Evolutionary conservation across 352 stramenopile species (phyloP), one percentile per base, ranked within the genome.

Genomic region (Phytophthora litchii): DNA sequence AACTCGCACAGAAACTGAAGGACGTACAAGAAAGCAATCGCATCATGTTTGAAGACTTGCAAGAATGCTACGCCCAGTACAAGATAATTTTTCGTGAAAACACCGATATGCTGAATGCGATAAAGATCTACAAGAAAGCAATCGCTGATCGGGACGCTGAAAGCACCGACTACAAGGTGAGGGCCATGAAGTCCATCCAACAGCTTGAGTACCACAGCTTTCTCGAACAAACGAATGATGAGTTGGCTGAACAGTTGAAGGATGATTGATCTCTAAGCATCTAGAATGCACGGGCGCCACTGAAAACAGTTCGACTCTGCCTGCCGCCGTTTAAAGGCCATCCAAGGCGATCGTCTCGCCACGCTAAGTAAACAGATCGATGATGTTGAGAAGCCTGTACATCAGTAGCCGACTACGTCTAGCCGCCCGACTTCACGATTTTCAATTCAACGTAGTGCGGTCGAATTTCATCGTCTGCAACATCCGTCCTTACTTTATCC

Each of bases 121-220:
- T 73, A 2, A 70, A 72, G 2, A 67, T 82, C 36, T 74, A 80
- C 48, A 83, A 83, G 57, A 68, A 55, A 34, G 73, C 67, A 0
- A 62, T 86, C 44, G 38, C 64, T 12, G 73, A 80, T 1, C 73
- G 73, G 16, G 69, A 83, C n/a, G 70, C 70, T 43, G 69, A 45
- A 3, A 40, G 45, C 11, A 4, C 21, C 19, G 36, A 23, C 17
- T 54, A 54, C 34, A 34, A 12, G 7, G 10, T 11, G 6, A 34
- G 10, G 29, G 10, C 10, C 29, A 34, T 11, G 7, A 9, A 34
- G 10, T 34, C 4, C 10, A 19, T 41, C 13, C 16, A 16, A n/a
- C 11, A 25, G 20, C 34, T 54, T n/a, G 11, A 27, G 3, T 3
- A 44, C 2, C 17, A 14, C n/a, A 23, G 34, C n/a, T 54, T 21